phyloP scores from a whole-genome alignment of 2,329 filamentous ascomycete species.

The Aspergillus fischeri region DNA sequence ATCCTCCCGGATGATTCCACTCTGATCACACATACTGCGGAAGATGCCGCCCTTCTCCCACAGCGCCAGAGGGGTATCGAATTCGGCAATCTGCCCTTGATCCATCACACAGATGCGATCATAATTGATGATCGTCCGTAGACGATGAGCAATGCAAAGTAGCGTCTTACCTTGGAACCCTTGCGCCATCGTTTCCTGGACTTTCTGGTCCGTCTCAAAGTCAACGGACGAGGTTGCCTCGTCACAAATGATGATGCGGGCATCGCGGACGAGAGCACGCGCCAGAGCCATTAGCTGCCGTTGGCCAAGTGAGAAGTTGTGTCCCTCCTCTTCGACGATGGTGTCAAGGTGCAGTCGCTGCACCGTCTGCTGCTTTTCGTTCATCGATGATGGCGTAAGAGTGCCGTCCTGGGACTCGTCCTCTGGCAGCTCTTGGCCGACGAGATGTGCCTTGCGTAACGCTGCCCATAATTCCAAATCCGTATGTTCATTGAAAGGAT shows the following conservation, averaged over 20 bases:
- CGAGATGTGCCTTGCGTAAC: constrained; percentile 43
- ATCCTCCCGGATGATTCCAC: constrained; percentile 60
- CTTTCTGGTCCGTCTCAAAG: constrained; percentile 92
- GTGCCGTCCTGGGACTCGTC: constrained; percentile 46
- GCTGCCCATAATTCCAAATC: constrained; percentile 47
- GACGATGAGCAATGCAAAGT: constrained; percentile 82
- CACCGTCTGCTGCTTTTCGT: constrained; percentile 39
- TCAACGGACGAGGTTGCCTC: constrained; percentile 92
- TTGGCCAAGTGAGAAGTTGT: constrained; percentile 94
- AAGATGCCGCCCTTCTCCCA: constrained; percentile 77
- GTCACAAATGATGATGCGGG: constrained; percentile 93
- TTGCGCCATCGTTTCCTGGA: constrained; percentile 76
- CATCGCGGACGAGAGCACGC: constrained; percentile 79
- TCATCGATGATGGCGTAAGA: constrained; percentile 28
- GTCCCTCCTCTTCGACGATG: constrained; percentile 84
- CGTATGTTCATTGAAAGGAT: constrained; percentile 43
- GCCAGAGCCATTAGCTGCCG: constrained; percentile 93
- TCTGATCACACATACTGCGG: constrained; percentile 81
- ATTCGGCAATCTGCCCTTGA: constrained; percentile 71
- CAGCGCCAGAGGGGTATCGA: constrained; percentile 48
- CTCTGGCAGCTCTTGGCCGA: constrained; percentile 44
- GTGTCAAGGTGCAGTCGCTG: constrained; percentile 59
- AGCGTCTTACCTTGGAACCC: constrained; percentile 82
- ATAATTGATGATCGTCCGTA: constrained; percentile 85
- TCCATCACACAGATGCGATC: constrained; percentile 96